Base-by-base conservation (phyloP, 129 eudicot genomes). In the Cynara cardunculus region DNA sequence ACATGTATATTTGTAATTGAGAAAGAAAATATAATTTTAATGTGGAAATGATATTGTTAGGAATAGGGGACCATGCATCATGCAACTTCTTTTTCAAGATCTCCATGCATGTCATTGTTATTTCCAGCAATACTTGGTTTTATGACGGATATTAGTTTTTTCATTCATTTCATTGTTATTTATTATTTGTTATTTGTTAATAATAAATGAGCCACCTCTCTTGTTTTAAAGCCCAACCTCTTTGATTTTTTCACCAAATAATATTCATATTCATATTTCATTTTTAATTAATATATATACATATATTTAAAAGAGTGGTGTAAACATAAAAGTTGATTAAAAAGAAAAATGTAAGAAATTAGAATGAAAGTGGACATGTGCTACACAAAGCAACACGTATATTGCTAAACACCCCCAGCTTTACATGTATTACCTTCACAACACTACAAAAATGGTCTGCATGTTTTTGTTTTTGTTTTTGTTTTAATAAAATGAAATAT, bases 71-170 rank as follows among this genome's bases (percentile, higher is more conserved):
- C 74, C 74, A 70, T 30, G 25, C 44, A 28, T 6, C 74, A 32
- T 70, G 46, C 74, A 70, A 69, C 74, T 69, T 79, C 61, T 49
- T 49, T 49, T 49, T 49, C 61, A 49, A 49, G 5, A 18, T n/a
- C n/a, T n/a, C 64, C 65, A 56, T 56, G 65, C 24, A 56, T 56
- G 65, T 56, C 65, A 56, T 56, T 56, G 65, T 56, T 56, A n/a
- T 56, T 56, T 56, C 65, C 65, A 56, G 24, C 22, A 49, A 49
- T 49, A 49, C 62, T 49, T 49, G 21, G 62, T 49, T 16, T 2
- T 16, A 16, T 49, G 62, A 7, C 22, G 18, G 22, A 18, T n/a
- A 56, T 56, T 56, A 19, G n/a, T 16, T 49, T 18, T 3, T 34
- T 34, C 10, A 5, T 34, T 14, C 3, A 46, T n/a, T n/a, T n/a